These are phyloP conservation scores for Daldinia eschscholtzii DNA, from an alignment of 2,329 filamentous ascomycete genomes.

Conservation along the genomic window DNA sequence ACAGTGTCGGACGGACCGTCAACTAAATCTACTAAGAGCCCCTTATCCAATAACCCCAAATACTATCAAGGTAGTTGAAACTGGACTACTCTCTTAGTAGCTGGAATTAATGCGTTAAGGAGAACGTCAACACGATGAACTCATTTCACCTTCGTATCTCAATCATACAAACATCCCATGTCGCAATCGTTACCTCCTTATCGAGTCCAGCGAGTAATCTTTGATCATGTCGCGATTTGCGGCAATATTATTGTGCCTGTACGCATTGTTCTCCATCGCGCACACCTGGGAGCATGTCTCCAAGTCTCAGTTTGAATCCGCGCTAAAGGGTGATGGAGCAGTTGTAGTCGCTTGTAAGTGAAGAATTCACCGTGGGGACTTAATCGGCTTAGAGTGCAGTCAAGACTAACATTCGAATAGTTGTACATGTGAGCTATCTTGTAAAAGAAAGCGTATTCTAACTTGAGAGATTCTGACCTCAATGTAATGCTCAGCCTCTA, in stretches of 20 bases:
- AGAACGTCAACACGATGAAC: background rate
- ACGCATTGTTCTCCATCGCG: background rate
- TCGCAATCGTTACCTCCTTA: background rate
- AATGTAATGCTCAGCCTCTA: conserved; percentile 18
- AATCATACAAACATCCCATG: background rate
- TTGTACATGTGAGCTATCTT: conserved; percentile 25
- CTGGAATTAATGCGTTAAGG: background rate
- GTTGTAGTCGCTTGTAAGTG: conserved; percentile 37
- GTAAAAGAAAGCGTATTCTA: background rate
- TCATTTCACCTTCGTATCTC: background rate
- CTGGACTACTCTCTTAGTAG: background rate
- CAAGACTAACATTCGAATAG: conserved; percentile 12
- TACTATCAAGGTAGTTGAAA: conserved; percentile 9
- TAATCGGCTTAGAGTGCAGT: background rate
- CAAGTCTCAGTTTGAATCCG: conserved; percentile 14
- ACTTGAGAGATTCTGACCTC: conserved; percentile 7
- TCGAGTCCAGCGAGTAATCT: background rate
- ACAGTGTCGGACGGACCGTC: conserved; percentile 16
- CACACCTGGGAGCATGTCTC: conserved; percentile 29
- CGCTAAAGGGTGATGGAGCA: conserved; percentile 11
- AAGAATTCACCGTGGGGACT: background rate
- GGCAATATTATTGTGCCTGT: conserved; percentile 1
- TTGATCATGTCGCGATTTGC: conserved; percentile 16
- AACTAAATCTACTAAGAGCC: background rate
- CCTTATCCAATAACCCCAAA: conserved; percentile 17